phyloP scores from a whole-genome alignment of 1,139 yeast genomes.

The Magnusiomyces tetraspermus region DNA sequence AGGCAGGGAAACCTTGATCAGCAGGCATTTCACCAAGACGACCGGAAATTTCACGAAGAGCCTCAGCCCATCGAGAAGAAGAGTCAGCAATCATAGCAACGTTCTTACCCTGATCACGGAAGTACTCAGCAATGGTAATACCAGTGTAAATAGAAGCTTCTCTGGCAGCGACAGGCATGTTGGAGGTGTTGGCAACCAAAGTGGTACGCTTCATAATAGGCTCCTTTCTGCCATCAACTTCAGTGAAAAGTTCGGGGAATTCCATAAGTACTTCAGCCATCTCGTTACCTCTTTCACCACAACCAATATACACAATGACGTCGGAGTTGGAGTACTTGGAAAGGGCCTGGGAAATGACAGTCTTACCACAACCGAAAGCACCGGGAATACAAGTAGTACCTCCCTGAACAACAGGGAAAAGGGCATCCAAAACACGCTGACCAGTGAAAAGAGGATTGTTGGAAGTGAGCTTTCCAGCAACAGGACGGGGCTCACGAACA shows the following conservation, averaged over 20 bases:
- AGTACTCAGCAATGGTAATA: slow-evolving; percentile 95
- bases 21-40: slow-evolving; percentile 99
- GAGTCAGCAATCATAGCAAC: slow-evolving; percentile 99
- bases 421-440: slow-evolving; percentile 94
- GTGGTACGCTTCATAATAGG: slow-evolving; percentile 99
- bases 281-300: slow-evolving; percentile 95
- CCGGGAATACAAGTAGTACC: slow-evolving; percentile 99
- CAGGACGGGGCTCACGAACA: slow-evolving; percentile 98
- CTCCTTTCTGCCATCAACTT: slow-evolving; percentile 84
- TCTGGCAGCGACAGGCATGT: slow-evolving; percentile 99
- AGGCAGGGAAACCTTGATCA: slow-evolving; percentile 99
- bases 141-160: slow-evolving; percentile 99
- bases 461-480: slow-evolving; percentile 84
- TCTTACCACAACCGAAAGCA: slow-evolving; percentile 99
- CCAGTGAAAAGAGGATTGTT: slow-evolving; percentile 95
- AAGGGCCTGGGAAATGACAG: slow-evolving; percentile 94
- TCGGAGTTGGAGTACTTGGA: slow-evolving; percentile 97
- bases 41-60: slow-evolving; percentile 98
- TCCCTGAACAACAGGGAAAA: slow-evolving; percentile 99
- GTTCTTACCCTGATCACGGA: slow-evolving; percentile 99
- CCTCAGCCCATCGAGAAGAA: slow-evolving; percentile 99
- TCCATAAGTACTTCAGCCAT: slow-evolving; percentile 99
- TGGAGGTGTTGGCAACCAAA: slow-evolving; percentile 94
- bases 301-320: slow-evolving; percentile 87
- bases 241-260: slow-evolving; percentile 94